These are phyloP conservation scores for Exophiala calicioides DNA, from an alignment of 2,329 filamentous ascomycete genomes.

Conservation along the genomic window DNA sequence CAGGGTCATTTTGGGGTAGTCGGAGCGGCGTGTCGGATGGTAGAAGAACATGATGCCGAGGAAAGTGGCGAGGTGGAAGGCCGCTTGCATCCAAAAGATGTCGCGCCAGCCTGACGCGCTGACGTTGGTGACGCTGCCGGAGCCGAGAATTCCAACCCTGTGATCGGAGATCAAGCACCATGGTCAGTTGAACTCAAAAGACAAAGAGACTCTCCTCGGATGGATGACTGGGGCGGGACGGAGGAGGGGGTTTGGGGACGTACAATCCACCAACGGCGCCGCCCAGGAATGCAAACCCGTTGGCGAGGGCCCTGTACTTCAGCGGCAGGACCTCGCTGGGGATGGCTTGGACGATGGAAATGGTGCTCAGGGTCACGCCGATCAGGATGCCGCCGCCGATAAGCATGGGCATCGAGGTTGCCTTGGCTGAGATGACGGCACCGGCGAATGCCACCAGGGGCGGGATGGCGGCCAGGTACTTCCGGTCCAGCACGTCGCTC, in stretches of 20 bases:
- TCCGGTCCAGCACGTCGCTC: conserved; percentile 59
- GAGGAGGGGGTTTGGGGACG: no score
- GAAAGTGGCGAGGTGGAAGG: conserved; percentile 52
- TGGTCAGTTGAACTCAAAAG: not conserved
- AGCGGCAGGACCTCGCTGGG: conserved; percentile 59
- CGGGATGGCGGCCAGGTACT: conserved; percentile 54
- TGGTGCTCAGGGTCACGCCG: conserved; percentile 55
- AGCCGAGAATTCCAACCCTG: conserved; percentile 52
- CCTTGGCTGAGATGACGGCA: conserved; percentile 57
- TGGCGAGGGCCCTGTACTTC: conserved; percentile 59
- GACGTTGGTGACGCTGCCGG: conserved; percentile 55
- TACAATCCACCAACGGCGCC: conserved; percentile 56
- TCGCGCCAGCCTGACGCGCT: conserved; percentile 53
- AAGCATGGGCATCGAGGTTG: conserved; percentile 57
- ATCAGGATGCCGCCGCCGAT: conserved; percentile 61
- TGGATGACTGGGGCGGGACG: no score
- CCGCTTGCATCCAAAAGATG: conserved; percentile 63
- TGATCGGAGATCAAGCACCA: not conserved
- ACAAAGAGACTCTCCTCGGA: no score
- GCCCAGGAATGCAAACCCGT: conserved; percentile 55
- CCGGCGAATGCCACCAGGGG: conserved; percentile 57
- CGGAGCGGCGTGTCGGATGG: conserved; percentile 45
- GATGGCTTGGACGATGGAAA: conserved; percentile 58
- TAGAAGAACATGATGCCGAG: conserved; percentile 53
- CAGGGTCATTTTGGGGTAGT: conserved; percentile 43